phyloP scores from a whole-genome alignment of 106 monocot species.

The Dendrobium nobile region DNA sequence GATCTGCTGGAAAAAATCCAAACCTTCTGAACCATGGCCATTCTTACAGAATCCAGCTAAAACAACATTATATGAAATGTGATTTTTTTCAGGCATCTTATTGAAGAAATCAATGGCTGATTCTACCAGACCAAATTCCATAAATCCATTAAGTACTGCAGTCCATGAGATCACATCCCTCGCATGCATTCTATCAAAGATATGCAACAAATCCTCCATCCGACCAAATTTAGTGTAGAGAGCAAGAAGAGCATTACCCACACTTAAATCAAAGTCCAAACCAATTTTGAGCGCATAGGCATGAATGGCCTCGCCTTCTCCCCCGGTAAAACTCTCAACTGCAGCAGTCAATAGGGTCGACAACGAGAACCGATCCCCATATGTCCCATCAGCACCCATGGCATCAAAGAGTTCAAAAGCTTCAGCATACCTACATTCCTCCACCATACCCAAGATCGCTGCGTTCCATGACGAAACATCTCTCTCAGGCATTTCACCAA shows the following conservation, averaged over 20 bases:
- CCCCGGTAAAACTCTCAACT: slow-evolving; percentile 15
- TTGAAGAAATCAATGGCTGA: slow-evolving; percentile 49
- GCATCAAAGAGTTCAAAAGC: slow-evolving; percentile 51
- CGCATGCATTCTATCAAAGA: slow-evolving; percentile 60
- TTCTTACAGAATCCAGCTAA: slow-evolving; percentile 75
- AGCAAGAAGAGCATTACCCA: slow-evolving; percentile 67
- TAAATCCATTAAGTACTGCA: slow-evolving; percentile 58
- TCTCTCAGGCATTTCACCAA: slow-evolving; percentile 40
- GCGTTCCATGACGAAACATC: slow-evolving; percentile 91
- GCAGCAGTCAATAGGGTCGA: slow-evolving; percentile 58
- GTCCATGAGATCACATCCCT: slow-evolving; percentile 79
- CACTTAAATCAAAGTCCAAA: slow-evolving; percentile 58
- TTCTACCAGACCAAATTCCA: slow-evolving; percentile 66
- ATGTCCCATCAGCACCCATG: slow-evolving; percentile 43
- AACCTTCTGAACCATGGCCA: slow-evolving; percentile 32
- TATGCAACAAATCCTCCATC: slow-evolving; percentile 34
- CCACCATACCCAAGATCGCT: slow-evolving; percentile 48
- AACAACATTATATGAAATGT: slow-evolving; percentile 60
- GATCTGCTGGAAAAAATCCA: slow-evolving; percentile 55
- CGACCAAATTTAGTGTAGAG: slow-evolving; percentile 59
- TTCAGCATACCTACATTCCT: slow-evolving; percentile 34
- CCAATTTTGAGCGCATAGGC: slow-evolving; percentile 70
- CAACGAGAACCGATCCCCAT: slow-evolving; percentile 54
- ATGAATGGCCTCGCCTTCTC: slow-evolving; percentile 49
- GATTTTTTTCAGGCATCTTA: slow-evolving; percentile 59